phyloP scores from a whole-genome alignment of 2,329 filamentous ascomycete species.

The Cylindrodendrum hubeiense region DNA sequence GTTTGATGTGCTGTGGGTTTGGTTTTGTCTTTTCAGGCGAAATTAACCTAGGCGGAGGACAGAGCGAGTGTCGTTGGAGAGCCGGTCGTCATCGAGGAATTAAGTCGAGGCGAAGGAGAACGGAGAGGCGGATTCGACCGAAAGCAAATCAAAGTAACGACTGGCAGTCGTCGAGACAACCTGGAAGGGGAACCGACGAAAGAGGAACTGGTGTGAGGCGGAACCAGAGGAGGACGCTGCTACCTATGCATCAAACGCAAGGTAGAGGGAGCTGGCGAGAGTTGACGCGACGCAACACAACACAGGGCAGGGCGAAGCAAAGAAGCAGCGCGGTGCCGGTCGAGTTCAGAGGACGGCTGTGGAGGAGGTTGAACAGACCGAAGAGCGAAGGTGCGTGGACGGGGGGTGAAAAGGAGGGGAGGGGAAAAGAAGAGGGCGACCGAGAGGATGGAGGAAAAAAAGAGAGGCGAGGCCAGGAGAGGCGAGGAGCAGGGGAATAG shows the following conservation, averaged over 20 bases:
- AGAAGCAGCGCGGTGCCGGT: conserved; percentile 37
- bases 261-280: conserved; percentile 30
- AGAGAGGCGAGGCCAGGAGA: conserved; percentile 40
- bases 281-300: conserved; percentile 37
- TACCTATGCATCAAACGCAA: conserved; percentile 42
- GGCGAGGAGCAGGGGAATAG: conserved; percentile 44
- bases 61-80: conserved; percentile 41
- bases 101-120: conserved; percentile 36
- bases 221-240: conserved; percentile 28
- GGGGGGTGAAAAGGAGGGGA: conserved; percentile 41
- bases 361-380: conserved; percentile 43
- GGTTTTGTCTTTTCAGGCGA: conserved; percentile 23
- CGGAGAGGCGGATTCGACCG: conserved; percentile 28
- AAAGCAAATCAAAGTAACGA: conserved; percentile 45
- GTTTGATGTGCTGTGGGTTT: conserved; percentile 24
- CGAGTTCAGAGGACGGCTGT: conserved; percentile 38
- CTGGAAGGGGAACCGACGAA: conserved; percentile 43
- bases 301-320: conserved; percentile 34
- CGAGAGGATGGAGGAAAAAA: conserved; percentile 43
- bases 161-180: conserved; percentile 46
- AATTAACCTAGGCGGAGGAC: conserved; percentile 34
- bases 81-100: conserved; percentile 44
- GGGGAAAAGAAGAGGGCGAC: conserved; percentile 39
- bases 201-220: conserved; percentile 39
- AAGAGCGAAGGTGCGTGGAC: conserved; percentile 44